Evolutionary conservation across 1,284 basidiomycete genomes (phyloP).

Genomic region (Neonothopanus nambi): DNA sequence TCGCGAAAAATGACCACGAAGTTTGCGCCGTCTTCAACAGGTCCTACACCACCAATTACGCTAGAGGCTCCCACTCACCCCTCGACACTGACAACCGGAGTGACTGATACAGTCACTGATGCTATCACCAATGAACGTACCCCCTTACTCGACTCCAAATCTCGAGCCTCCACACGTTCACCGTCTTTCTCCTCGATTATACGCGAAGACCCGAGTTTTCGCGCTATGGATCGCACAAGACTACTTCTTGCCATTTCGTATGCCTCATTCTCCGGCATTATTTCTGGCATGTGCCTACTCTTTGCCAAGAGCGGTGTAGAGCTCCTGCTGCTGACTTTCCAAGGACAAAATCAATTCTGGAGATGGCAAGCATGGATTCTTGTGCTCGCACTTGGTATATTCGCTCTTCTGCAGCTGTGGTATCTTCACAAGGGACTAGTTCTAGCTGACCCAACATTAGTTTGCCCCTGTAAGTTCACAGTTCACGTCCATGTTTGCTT

Average conservation of each 20-base stretch:
- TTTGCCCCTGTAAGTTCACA: conserved; percentile 85
- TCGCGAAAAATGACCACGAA: conserved; percentile 20
- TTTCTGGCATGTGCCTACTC: conserved; percentile 91
- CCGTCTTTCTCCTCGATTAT: conserved; percentile 26
- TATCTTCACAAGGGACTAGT: conserved; percentile 91
- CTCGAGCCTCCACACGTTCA: conserved; percentile 26
- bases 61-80: conserved; percentile 27
- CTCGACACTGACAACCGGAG: conserved; percentile 35
- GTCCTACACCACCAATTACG: conserved; percentile 13
- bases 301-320: conserved; percentile 96
- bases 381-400: conserved; percentile 66
- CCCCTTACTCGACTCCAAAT: conserved; percentile 57
- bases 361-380: conserved; percentile 82
- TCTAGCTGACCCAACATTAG: conserved; percentile 84
- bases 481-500: neutral
- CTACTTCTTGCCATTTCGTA: conserved; percentile 84
- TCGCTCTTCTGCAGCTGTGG: conserved; percentile 83
- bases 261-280: conserved; percentile 87
- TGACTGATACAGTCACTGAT: conserved; percentile 32
- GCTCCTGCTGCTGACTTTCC: conserved; percentile 79
- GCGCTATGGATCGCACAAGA: conserved; percentile 48
- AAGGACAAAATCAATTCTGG: conserved; percentile 86
- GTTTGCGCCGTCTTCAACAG: conserved; percentile 34
- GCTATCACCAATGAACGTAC: conserved; percentile 53
- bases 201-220: conserved; percentile 20